A percentile compares a stretch with the other conserved stretches of the same genome.
These are phyloP conservation scores for Colletotrichum coccodes DNA, from an alignment of 2,329 filamentous ascomycete genomes.

Conservation along the genomic window DNA sequence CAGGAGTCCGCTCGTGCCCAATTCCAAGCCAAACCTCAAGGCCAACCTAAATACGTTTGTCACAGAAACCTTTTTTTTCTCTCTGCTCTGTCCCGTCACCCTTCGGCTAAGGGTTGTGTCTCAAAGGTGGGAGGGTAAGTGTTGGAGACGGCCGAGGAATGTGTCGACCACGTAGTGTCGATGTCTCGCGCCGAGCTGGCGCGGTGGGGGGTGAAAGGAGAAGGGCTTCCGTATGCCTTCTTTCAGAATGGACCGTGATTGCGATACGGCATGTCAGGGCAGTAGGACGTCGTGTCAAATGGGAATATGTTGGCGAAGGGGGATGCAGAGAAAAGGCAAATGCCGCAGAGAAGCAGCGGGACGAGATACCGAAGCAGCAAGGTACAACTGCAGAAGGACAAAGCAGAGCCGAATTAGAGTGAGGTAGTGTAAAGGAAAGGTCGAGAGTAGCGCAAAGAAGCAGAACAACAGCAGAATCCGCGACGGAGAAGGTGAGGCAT, in stretches of 20 bases:
- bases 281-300: constrained; percentile 14
- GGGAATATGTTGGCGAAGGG: constrained; percentile 9
- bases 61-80: constrained; percentile 15
- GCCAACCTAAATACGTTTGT: constrained; percentile 26
- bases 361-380: constrained; percentile 16
- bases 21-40: constrained; percentile 23
- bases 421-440: not conserved
- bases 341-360: constrained; percentile 21
- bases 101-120: constrained; percentile 6
- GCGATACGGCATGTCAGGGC: constrained; percentile 27
- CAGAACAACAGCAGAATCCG: constrained; percentile 37
- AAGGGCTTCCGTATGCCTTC: constrained; percentile 5
- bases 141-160: constrained; percentile 20
- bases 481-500: constrained; percentile 41
- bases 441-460: not conserved
- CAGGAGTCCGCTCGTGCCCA: constrained; percentile 21
- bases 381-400: not conserved
- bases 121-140: not conserved
- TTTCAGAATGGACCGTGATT: constrained; percentile 10
- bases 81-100: not conserved
- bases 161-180: constrained; percentile 1
- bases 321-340: constrained; percentile 30
- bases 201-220: not conserved
- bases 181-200: constrained; percentile 5
- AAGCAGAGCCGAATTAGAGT: not conserved